A percentile compares a stretch with the other conserved stretches of the same genome.
Evolutionary conservation across 768 basidiomycete genomes (phyloP).

Genomic region (Lyophyllum semitale): DNA sequence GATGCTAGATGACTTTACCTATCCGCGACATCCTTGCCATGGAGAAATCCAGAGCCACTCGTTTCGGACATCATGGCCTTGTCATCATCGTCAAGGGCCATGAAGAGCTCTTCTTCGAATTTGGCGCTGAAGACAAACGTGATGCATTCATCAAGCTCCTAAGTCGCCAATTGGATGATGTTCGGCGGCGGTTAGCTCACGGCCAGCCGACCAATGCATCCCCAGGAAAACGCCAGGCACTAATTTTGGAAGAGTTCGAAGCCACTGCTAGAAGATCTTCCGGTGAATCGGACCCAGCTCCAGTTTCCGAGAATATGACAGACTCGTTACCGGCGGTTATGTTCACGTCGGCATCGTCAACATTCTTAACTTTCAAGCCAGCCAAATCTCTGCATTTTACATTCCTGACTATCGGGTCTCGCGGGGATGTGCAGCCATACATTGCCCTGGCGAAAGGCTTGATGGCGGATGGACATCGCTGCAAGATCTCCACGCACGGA

Average conservation of each 20-base stretch:
- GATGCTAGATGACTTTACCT: slow-evolving; percentile 87
- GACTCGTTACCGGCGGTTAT: slow-evolving; percentile 86
- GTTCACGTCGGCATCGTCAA: slow-evolving; percentile 95
- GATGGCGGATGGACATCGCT: slow-evolving; percentile 85
- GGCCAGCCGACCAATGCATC: slow-evolving; percentile 47
- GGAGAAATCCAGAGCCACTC: slow-evolving; percentile 84
- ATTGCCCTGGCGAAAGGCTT: slow-evolving; percentile 93
- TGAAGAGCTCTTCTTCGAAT: slow-evolving; percentile 98
- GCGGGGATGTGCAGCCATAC: slow-evolving; percentile 98
- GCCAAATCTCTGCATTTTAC: slow-evolving; percentile 84
- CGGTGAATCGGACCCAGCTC: slow-evolving; percentile 42
- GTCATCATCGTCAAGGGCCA: slow-evolving; percentile 92
- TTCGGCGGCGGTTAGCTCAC: slow-evolving; percentile 47
- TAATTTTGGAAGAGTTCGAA: slow-evolving; percentile 86
- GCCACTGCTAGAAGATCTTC: slow-evolving; percentile 35
- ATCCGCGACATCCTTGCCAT: slow-evolving; percentile 84
- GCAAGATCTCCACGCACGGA: slow-evolving; percentile 91
- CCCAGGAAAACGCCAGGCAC: slow-evolving; percentile 65
- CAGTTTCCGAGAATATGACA: slow-evolving; percentile 55
- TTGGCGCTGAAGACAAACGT: slow-evolving; percentile 78
- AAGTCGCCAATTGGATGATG: slow-evolving; percentile 79
- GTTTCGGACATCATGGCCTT: slow-evolving; percentile 89
- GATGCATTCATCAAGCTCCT: slow-evolving; percentile 75
- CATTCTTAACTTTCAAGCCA: slow-evolving; percentile 96
- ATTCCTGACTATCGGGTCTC: slow-evolving; percentile 92